These are phyloP conservation scores for Aspergillus panamensis DNA, from an alignment of 495 filamentous ascomycete species.

Conservation along the genomic window DNA sequence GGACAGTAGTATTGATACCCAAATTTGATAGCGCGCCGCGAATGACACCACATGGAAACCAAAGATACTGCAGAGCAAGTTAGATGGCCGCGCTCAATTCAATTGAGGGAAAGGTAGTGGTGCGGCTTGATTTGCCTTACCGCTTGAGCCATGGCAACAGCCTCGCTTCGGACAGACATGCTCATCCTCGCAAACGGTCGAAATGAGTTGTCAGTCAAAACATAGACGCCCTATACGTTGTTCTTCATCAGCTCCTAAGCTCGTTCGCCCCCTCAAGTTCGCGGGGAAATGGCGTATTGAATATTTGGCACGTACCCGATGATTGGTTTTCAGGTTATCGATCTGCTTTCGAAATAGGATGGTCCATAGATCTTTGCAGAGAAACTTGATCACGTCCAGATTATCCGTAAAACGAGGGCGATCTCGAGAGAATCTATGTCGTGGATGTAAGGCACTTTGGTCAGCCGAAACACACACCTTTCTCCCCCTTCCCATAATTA, in stretches of 20 bases:
- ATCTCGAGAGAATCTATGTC: conserved; percentile 77
- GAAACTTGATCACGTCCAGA: conserved; percentile 91
- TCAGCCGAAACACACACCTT: not conserved
- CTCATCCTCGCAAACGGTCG: conserved; percentile 85
- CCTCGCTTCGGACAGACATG: conserved; percentile 65
- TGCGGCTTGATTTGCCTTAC: conserved; percentile 50
- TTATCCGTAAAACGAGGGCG: conserved; percentile 83
- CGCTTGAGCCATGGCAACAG: conserved; percentile 71
- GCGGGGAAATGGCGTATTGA: not conserved
- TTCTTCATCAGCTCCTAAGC: not conserved
- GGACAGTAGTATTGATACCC: conserved; percentile 86
- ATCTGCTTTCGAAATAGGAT: conserved; percentile 94
- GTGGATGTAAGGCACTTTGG: not conserved
- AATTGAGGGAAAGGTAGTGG: not conserved
- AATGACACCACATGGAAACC: conserved; percentile 91
- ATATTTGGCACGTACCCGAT: conserved; percentile 56
- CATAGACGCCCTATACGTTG: conserved; percentile 74
- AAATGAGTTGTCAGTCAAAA: conserved; percentile 91
- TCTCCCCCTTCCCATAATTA: not conserved
- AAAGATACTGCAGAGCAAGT: conserved; percentile 64
- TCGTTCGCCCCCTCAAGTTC: not conserved
- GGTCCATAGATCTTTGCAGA: conserved; percentile 97
- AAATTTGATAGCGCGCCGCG: conserved; percentile 83
- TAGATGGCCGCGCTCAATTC: conserved; percentile 8
- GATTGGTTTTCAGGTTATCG: conserved; percentile 98